Evolutionary conservation across 129 eudicot species (phyloP), one percentile per base, ranked within the genome.

Genomic region (Pittosporum tobira): DNA sequence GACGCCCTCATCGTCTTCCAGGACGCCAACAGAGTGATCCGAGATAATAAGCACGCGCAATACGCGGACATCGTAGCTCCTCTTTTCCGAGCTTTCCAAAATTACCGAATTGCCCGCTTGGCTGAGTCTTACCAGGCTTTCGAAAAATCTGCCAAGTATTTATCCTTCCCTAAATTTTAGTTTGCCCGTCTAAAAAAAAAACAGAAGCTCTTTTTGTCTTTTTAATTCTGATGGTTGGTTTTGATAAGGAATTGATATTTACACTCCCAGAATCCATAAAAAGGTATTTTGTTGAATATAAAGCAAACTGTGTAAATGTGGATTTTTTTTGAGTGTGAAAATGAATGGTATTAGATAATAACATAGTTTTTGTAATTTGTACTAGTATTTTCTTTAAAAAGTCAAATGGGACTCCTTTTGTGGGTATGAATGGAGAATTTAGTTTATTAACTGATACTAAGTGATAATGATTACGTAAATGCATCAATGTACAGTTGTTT

Each of bases 71-170:
- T 93, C 58, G 69, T 93, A 19, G 49, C 73, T 52, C 96, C 94
- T 18, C 51, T 87, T 38, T 82, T 93, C 64, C 77, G 94, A 23
- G 74, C 99, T 47, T 70, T 93, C 69, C 99, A 87, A 65, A 83
- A 79, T 72, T 93, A 87, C 58, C 72, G 87, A 53, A 61, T 79
- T 4, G 76, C 74, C 22, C 80, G 81, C 64, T 61, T 93, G 71
- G 91, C 75, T 65, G 96, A 93, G 46, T 73, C 94, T 0, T 93
- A 87, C 71, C 72, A 78, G 51, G 94, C 99, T 36, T 93, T 79
- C 29, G 99, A 87, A 56, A 93, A 93, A 77, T 84, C 85, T 16
- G 80, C 99, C 45, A 87, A 81, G 98, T 91, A 87, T 14, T 75
- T n/a, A n/a, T n/a, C n/a, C n/a, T n/a, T n/a, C n/a, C n/a, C n/a